A percentile compares a stretch with the other conserved stretches of the same genome.
phyloP scores from a whole-genome alignment of 257 asterid genomes.

The Striga asiatica region DNA sequence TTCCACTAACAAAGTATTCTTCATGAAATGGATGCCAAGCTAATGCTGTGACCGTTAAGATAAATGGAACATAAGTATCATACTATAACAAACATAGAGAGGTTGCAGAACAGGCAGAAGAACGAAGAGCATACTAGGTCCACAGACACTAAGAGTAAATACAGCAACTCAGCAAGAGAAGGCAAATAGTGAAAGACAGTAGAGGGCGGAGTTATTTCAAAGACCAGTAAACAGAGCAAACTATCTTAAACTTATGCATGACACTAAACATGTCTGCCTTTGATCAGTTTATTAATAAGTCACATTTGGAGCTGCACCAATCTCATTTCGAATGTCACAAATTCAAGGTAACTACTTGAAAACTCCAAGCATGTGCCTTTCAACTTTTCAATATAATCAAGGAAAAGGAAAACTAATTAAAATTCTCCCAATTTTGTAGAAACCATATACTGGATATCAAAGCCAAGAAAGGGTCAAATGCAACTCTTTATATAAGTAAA shows the following conservation, averaged over 20 bases:
- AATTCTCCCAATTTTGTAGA: neutral
- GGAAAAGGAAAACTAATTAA: neutral
- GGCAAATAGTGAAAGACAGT: neutral
- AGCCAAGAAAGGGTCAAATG: constrained; percentile 1
- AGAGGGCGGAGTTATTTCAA: neutral
- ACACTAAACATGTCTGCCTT: neutral
- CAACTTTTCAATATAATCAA: neutral
- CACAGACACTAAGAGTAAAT: neutral
- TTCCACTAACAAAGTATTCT: constrained; percentile 97
- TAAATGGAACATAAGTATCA: constrained; percentile 15
- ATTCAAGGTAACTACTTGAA: neutral
- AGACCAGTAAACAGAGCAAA: neutral
- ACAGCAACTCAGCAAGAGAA: neutral
- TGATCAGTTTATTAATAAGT: neutral
- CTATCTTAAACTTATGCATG: neutral
- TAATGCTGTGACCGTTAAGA: constrained; percentile 43
- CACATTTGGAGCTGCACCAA: constrained; percentile 4
- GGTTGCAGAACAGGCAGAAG: constrained; percentile 4
- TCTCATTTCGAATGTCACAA: neutral
- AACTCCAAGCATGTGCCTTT: constrained; percentile 2
- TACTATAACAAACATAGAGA: neutral
- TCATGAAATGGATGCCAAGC: constrained; percentile 99
- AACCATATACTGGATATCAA: constrained; percentile 11
- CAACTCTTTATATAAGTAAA: constrained; percentile 6
- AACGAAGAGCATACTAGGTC: neutral